Evolutionary conservation across 1,139 yeast genomes (phyloP), one percentile per base, ranked within the genome.

Genomic region (Candida anutae): DNA sequence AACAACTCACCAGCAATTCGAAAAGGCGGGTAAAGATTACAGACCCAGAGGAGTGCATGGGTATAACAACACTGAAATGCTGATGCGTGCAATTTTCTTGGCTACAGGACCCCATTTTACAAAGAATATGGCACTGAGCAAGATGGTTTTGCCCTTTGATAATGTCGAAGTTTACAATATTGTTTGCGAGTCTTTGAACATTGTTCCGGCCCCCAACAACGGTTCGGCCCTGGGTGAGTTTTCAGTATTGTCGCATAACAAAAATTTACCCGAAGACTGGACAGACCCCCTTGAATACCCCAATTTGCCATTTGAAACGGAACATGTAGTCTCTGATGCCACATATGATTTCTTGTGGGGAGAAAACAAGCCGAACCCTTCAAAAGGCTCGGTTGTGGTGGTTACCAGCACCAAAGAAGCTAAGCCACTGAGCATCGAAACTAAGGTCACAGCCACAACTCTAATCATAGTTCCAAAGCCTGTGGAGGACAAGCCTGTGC

Each of bases 1-100:
- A n/a, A 72, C 85, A 1, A 80, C 87, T 2, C 70, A 66, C 33
- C 61, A 65, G 12, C 72, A 70, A 35, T 70, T 76, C 68, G 62
- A 68, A 18, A 61, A 62, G 2, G 64, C 65, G 41, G 52, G 54
- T 19, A 53, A 54, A 8, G 65, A 70, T 15, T 80, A 79, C 48
- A 50, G 53, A 21, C 84, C 90, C 3, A 67, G 62, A 31, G 95
- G 95, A 4, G 81, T 80, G 0, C 94, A 84, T 49, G 96, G 96
- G 0, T 87, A 83, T 47, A 75, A 81, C 46, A 80, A 79, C 45
- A 67, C 77, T 0, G 87, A 79, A 38, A 65, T 79, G 5, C 58
- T 84, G 33, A 85, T 87, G 95, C 61, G 95, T 31, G 88, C 95
- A 0, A 45, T 83, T 10, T 88, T 88, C 48, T 45, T 84, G 24